Base-by-base conservation (phyloP, 305 asterid genomes). In the Fraxinus sp. region DNA sequence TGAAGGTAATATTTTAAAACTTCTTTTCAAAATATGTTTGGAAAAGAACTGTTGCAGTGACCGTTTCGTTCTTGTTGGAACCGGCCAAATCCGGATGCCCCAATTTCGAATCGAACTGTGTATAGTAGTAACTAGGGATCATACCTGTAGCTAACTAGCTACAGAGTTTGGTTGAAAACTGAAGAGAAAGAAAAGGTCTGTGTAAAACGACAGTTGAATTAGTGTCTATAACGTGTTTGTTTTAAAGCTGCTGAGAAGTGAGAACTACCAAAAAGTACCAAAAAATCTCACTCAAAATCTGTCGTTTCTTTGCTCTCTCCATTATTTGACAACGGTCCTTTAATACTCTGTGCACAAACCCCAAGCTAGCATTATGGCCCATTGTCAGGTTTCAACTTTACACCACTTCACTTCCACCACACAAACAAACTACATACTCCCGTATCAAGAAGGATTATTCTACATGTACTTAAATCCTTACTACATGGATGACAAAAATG, bases 351-450 rank as follows among this genome's bases (percentile, higher is more conserved):
- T 37, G 7, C 86, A 73, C 57, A 72, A 30, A 44, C 14, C 37
- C 37, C 9, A 26, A 84, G 86, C 85, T 84, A 86, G 82, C 86
- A 62, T 44, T 35, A 72, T 83, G 88, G 87, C 84, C 90, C 88
- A 79, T 76, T 78, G 84, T 79, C 88, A 87, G 88, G 77, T 80
- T 14, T 80, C 84, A n/a, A 55, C 83, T 79, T 78, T 82, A 73
- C 83, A 79, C 82, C 81, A 82, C 80, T 33, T 18, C 77, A 78
- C 84, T 76, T 74, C 46, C 70, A 80, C 85, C 83, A 79, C 71
- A 33, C 83, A 82, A 74, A 59, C 85, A 20, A 78, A 72, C 80
- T 78, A 71, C 83, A 16, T 10, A 41, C 52, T 41, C 83, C 71
- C 79, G 77, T 79, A 68, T 82, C 83, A 83, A 83, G 72, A 75